Evolutionary conservation across 306 rosid genomes (phyloP).

Genomic region (Abrus precatorius): DNA sequence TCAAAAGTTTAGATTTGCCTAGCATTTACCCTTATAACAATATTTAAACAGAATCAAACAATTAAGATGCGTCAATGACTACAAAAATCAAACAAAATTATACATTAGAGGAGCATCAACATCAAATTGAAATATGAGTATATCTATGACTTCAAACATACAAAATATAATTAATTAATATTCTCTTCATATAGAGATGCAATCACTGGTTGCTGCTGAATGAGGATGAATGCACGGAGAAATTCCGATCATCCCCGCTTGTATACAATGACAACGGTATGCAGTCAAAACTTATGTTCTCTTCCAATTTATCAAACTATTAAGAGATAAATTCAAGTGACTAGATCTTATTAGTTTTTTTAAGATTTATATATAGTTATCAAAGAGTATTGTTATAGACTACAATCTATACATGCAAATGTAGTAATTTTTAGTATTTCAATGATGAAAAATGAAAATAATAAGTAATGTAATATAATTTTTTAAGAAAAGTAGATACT

Average conservation of each 20-base stretch:
- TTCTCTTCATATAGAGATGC: not conserved
- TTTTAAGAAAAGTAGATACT: not conserved
- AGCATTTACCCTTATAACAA: not conserved
- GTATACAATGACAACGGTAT: not conserved
- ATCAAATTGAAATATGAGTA: slow-evolving; percentile 2
- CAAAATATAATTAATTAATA: not conserved
- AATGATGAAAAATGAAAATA: not conserved
- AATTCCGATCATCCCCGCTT: not conserved
- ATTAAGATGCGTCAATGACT: not conserved
- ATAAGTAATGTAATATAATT: not conserved
- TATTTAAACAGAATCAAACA: slow-evolving; percentile 10
- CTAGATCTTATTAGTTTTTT: slow-evolving; percentile 25
- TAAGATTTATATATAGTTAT: not conserved
- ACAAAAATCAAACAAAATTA: not conserved
- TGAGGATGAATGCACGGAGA: not conserved
- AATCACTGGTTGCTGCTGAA: not conserved
- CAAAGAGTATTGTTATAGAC: not conserved
- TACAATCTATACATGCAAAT: not conserved
- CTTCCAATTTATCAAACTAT: not conserved
- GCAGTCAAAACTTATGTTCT: not conserved
- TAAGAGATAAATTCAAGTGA: not conserved
- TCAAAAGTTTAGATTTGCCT: not conserved
- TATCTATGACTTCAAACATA: slow-evolving; percentile 7
- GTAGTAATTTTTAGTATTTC: not conserved
- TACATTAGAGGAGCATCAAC: not conserved